Percentiles rank a stretch among this genome's conserved stretches.
Evolutionary conservation across 176 grass and related monocot species (phyloP).

Genomic region (Avena insularis): DNA sequence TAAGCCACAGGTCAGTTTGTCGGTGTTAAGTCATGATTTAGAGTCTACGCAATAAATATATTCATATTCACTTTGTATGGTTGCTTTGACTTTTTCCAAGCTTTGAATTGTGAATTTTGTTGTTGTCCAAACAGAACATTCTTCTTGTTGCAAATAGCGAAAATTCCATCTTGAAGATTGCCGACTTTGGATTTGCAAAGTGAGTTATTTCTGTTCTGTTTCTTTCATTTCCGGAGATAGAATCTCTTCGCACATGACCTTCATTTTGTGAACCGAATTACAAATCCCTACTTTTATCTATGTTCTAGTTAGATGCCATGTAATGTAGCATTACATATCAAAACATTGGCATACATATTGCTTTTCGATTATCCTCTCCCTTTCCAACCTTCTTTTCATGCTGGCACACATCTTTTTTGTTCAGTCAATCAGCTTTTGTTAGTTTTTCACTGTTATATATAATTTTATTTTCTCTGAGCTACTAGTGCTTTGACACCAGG

Average conservation of each 20-base stretch:
- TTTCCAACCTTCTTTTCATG: not conserved
- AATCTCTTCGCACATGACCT: slow-evolving; percentile 15
- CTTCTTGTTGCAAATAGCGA: slow-evolving; percentile 79
- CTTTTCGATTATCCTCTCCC: not conserved
- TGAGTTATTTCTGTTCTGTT: slow-evolving; percentile 54
- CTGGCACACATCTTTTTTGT: slow-evolving; percentile 13
- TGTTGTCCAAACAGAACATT: slow-evolving; percentile 77
- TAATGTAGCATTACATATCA: not conserved
- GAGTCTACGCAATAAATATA: slow-evolving; percentile 8
- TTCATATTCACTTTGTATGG: not conserved
- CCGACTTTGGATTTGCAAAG: slow-evolving; percentile 99
- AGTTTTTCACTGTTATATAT: slow-evolving; percentile 24
- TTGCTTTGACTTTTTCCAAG: slow-evolving; percentile 12
- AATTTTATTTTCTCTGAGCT: slow-evolving; percentile 23
- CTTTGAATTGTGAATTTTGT: slow-evolving; percentile 45
- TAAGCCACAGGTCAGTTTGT: slow-evolving; percentile 84
- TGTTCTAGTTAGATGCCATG: slow-evolving; percentile 28
- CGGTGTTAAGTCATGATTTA: slow-evolving; percentile 5
- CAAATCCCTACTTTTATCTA: not conserved
- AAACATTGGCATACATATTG: slow-evolving; percentile 1
- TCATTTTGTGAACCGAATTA: slow-evolving; percentile 31
- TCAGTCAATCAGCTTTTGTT: slow-evolving; percentile 22
- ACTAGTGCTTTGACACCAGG: not conserved
- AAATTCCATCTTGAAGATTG: slow-evolving; percentile 89
- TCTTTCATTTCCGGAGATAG: slow-evolving; percentile 19